phyloP scores from a whole-genome alignment of 495 filamentous ascomycete species.

The Eremomyces bilateralis region DNA sequence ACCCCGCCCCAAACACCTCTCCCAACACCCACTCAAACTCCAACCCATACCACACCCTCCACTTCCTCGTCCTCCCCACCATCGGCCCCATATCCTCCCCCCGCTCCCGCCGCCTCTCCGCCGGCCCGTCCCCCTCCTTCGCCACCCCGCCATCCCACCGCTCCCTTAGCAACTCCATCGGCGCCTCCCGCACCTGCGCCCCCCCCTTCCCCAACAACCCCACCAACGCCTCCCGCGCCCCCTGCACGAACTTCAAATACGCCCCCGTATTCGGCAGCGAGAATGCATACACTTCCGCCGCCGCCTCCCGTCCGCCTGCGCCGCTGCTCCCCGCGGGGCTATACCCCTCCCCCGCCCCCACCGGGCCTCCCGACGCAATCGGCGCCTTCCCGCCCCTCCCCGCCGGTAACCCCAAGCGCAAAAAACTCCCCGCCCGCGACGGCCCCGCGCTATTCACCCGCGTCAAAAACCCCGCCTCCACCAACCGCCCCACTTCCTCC shows the following conservation, averaged over 20 bases:
- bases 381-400: too few species aligned
- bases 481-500: constrained; percentile 33
- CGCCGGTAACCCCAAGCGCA: too few species aligned
- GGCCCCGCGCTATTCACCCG: constrained; percentile 30
- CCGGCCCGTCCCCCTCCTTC: constrained; percentile 27
- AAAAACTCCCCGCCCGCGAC: too few species aligned
- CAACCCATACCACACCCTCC: constrained; percentile 60
- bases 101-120: constrained; percentile 36
- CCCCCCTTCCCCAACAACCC: constrained; percentile 34
- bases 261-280: constrained; percentile 54
- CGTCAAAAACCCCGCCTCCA: constrained; percentile 53
- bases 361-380: constrained; percentile 21
- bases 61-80: constrained; percentile 58
- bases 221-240: constrained; percentile 43
- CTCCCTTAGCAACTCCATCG: constrained; percentile 43
- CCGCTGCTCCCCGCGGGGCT: constrained; percentile 8
- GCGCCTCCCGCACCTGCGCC: constrained; percentile 38
- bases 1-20: constrained; percentile 54
- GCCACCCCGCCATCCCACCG: constrained; percentile 63
- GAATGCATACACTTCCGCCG: constrained; percentile 28
- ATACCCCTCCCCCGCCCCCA: constrained; percentile 3
- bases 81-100: constrained; percentile 51
- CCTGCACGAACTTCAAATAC: constrained; percentile 46
- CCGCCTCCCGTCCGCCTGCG: constrained; percentile 4
- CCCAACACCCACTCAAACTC: constrained; percentile 58